phyloP scores from a whole-genome alignment of 192 early-diverging fungal genomes.

The Martensiomyces pterosporus region DNA sequence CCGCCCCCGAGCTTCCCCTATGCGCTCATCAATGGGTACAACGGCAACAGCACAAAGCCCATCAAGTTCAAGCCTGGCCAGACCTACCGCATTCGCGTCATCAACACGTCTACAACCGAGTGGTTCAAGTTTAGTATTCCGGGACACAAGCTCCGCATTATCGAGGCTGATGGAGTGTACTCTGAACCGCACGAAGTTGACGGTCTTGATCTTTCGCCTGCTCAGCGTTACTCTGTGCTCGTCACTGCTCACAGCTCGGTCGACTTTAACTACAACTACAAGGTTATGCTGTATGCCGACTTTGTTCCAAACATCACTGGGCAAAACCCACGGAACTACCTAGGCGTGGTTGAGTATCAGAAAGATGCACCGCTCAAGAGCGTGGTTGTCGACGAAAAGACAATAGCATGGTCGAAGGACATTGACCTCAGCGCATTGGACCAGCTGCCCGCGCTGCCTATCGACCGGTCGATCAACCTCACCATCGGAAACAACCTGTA shows the following conservation, averaged over 20 bases:
- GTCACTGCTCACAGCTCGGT: constrained; percentile 59
- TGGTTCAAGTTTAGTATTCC: constrained; percentile 70
- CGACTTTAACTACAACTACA: constrained; percentile 57
- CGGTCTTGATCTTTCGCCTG: constrained; percentile 57
- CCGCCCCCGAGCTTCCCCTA: constrained; percentile 54
- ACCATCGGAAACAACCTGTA: no score
- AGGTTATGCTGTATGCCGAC: constrained; percentile 62
- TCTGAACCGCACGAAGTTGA: constrained; percentile 49
- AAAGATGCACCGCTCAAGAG: constrained; percentile 3
- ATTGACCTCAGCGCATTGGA: constrained; percentile 6
- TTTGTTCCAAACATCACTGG: constrained; percentile 55
- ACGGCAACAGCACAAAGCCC: constrained; percentile 17
- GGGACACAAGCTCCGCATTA: constrained; percentile 66
- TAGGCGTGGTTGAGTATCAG: constrained; percentile 12
- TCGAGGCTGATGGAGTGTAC: constrained; percentile 72
- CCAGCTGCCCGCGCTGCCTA: constrained; percentile 12
- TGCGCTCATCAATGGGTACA: constrained; percentile 52
- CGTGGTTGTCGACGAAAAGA: background rate
- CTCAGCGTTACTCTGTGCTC: constrained; percentile 73
- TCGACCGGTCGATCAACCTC: constrained; percentile 11
- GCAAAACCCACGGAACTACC: constrained; percentile 37
- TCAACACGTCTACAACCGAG: constrained; percentile 67
- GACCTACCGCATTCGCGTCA: constrained; percentile 71
- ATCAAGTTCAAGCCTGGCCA: constrained; percentile 65
- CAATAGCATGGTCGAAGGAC: constrained; percentile 19